Base-by-base conservation (phyloP, 2,329 filamentous ascomycete genomes). In the Neoarthrinium moseri region DNA sequence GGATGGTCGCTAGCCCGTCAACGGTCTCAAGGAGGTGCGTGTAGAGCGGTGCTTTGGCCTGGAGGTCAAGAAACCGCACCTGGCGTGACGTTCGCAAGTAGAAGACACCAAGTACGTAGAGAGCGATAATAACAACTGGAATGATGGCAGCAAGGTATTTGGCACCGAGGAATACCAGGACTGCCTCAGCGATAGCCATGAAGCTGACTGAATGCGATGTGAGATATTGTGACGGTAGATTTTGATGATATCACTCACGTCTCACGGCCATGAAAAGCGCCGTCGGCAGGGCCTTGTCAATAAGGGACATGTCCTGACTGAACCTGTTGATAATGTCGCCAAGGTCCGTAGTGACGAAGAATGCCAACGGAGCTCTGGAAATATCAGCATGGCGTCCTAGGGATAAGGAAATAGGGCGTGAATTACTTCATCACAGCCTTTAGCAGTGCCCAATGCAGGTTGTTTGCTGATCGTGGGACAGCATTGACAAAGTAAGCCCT, bases 51-150 rank as follows among this genome's bases (percentile, higher is more conserved):
- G 57, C 56, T 46, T 65, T 66, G 11, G 61, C 39, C 27, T 43
- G 24, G 24, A 43, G 30, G 12, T 33, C 39, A 12, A 43, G 50
- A 3, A 62, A 50, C 10, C 64, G 59, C 2, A 67, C 37, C 50
- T 67, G 65, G 0, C 65, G 51, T 0, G 63, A 67, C 4, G 64
- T 68, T 21, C 54, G 57, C 0, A 68, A 59, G 38, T 67, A 67
- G 39, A 61, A 64, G 13, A 54, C 53, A 30, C 62, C 60, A n/a
- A 66, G 43, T 6, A 58, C 43, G 26, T 57, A 66, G 21, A 67
- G 45, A 0, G 55, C 41, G 3, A 50, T 26, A 4, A 51, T 7
- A 20, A 43, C 27, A 20, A 43, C 30, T 15, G 39, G 39, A 15
- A 33, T 20, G 24, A 17, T 43, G 6, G 18, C 27, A 12, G 26